phyloP scores from a whole-genome alignment of 1,284 basidiomycete species.

The Marasmius sp. region DNA sequence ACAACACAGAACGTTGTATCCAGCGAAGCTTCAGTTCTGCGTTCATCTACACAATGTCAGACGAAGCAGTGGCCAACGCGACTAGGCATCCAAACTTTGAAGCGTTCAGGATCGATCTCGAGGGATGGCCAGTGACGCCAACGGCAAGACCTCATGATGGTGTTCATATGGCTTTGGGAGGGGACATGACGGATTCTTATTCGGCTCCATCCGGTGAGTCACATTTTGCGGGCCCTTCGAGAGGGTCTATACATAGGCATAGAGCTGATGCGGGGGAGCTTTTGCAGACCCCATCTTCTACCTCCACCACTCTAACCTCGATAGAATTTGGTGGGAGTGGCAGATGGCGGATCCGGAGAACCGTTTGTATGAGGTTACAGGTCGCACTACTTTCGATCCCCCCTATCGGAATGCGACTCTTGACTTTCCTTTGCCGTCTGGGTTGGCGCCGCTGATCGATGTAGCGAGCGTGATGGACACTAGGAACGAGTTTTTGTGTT shows the following conservation, averaged over 20 bases:
- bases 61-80: slow-evolving; percentile 21
- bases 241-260: background rate
- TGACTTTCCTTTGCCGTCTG: slow-evolving; percentile 19
- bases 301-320: slow-evolving; percentile 17
- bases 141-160: slow-evolving; percentile 24
- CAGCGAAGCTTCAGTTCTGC: slow-evolving; percentile 28
- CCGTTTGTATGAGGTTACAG: slow-evolving; percentile 32
- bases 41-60: slow-evolving; percentile 20
- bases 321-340: slow-evolving; percentile 18
- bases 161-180: slow-evolving; percentile 33
- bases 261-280: slow-evolving; percentile 8
- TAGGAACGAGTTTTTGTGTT: slow-evolving; percentile 16
- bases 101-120: slow-evolving; percentile 33
- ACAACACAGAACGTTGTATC: slow-evolving; percentile 31
- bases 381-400: slow-evolving; percentile 21
- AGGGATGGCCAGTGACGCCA: slow-evolving; percentile 20
- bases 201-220: slow-evolving; percentile 34
- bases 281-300: background rate
- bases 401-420: slow-evolving; percentile 22
- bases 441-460: slow-evolving; percentile 17
- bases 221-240: slow-evolving; percentile 6
- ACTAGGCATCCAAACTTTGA: slow-evolving; percentile 28
- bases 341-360: slow-evolving; percentile 2
- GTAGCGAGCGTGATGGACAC: slow-evolving; percentile 24
- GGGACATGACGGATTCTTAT: slow-evolving; percentile 33